Percentiles rank a stretch among this genome's conserved stretches.
Evolutionary conservation across 2,329 filamentous ascomycete species (phyloP).

Genomic region (Aspergillus hortae): DNA sequence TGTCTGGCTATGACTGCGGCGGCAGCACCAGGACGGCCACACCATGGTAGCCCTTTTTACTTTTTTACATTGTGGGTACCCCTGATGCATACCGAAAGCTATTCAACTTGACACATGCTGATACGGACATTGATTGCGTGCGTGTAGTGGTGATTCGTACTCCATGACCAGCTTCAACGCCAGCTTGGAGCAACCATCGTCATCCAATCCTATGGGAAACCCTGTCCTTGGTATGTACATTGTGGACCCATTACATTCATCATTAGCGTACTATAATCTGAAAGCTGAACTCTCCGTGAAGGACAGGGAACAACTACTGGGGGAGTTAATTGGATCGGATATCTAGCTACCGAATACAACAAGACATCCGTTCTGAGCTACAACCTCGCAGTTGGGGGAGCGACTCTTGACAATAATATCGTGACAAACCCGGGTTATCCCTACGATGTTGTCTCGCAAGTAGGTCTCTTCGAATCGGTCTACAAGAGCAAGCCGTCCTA

Average conservation of each 20-base stretch:
- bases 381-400: slow-evolving; percentile 7
- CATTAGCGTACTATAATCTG: not conserved
- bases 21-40: not conserved
- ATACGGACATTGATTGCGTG: not conserved
- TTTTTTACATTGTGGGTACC: not conserved
- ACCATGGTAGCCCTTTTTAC: not conserved
- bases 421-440: not conserved
- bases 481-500: not conserved
- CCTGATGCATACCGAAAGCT: not conserved
- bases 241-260: not conserved
- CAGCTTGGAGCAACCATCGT: not conserved
- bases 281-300: not conserved
- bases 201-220: not conserved
- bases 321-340: slow-evolving; percentile 8
- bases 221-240: not conserved
- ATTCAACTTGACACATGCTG: not conserved
- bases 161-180: not conserved
- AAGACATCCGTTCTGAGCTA: slow-evolving; percentile 2
- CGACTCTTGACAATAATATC: slow-evolving; percentile 4
- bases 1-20: not conserved
- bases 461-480: not conserved
- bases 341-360: slow-evolving; percentile 5
- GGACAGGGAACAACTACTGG: slow-evolving; percentile 4
- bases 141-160: not conserved
- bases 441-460: slow-evolving; percentile 4